Evolutionary conservation across 2,329 filamentous ascomycete genomes (phyloP).

Genomic region (Fusarium pseudocircinatum): DNA sequence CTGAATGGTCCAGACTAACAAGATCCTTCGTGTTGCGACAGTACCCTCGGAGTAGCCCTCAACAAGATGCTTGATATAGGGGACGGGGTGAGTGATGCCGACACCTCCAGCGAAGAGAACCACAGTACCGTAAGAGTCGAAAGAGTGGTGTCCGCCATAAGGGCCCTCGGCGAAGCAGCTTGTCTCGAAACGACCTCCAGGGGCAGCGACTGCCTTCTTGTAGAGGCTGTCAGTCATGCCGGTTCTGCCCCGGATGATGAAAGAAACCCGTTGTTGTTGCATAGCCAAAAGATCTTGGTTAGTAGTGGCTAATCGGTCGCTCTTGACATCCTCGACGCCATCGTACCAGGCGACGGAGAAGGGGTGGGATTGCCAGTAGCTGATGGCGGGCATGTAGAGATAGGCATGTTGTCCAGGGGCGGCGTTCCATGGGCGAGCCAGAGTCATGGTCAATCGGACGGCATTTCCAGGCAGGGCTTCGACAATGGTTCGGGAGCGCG

Average conservation of each 20-base stretch:
- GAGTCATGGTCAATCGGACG: slow-evolving; percentile 75
- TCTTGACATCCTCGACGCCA: slow-evolving; percentile 62
- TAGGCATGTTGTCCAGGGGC: slow-evolving; percentile 81
- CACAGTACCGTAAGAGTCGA: slow-evolving; percentile 80
- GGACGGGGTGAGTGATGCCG: slow-evolving; percentile 82
- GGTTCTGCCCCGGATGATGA: slow-evolving; percentile 77
- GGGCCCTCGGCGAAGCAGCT: slow-evolving; percentile 78
- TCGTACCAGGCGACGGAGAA: slow-evolving; percentile 84
- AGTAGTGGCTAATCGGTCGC: slow-evolving; percentile 67
- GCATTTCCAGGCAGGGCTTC: slow-evolving; percentile 82
- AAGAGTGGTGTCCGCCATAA: slow-evolving; percentile 76
- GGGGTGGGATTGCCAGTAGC: slow-evolving; percentile 79
- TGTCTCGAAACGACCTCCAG: slow-evolving; percentile 69
- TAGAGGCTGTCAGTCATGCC: slow-evolving; percentile 78
- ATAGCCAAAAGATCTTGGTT: slow-evolving; percentile 67
- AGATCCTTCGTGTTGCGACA: slow-evolving; percentile 74
- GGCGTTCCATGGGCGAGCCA: slow-evolving; percentile 82
- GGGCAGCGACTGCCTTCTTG: slow-evolving; percentile 70
- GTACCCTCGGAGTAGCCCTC: slow-evolving; percentile 74
- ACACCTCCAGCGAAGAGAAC: slow-evolving; percentile 84
- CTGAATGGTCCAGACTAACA: slow-evolving; percentile 83
- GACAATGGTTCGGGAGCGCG: slow-evolving; percentile 74
- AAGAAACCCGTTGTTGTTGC: slow-evolving; percentile 73
- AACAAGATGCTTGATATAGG: slow-evolving; percentile 78
- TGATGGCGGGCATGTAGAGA: slow-evolving; percentile 78